These are phyloP conservation scores for Colletotrichum cuscutae DNA, from an alignment of 2,329 filamentous ascomycete genomes.

Conservation along the genomic window DNA sequence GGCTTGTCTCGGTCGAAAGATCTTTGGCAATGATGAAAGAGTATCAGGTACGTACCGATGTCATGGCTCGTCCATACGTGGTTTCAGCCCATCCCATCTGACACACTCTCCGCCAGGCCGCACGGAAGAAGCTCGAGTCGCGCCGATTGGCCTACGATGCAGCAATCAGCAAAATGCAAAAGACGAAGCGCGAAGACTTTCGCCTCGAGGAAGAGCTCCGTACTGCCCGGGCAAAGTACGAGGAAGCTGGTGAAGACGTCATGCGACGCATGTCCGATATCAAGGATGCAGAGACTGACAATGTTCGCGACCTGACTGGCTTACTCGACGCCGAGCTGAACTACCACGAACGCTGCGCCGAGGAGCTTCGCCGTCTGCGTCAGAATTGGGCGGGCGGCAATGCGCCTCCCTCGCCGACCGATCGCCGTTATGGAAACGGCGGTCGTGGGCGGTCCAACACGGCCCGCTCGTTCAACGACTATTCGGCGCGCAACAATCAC, in stretches of 20 bases:
- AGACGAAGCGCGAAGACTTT: slow-evolving; percentile 94
- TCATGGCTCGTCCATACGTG: slow-evolving; percentile 9
- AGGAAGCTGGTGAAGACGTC: slow-evolving; percentile 94
- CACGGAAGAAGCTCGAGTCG: slow-evolving; percentile 93
- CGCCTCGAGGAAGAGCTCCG: slow-evolving; percentile 92
- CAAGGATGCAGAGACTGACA: slow-evolving; percentile 89
- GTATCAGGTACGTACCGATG: slow-evolving; percentile 76
- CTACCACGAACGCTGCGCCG: slow-evolving; percentile 90
- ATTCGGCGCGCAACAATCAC: slow-evolving; percentile 45
- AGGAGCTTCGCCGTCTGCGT: slow-evolving; percentile 74
- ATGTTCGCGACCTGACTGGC: slow-evolving; percentile 78
- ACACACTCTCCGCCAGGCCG: slow-evolving; percentile 57
- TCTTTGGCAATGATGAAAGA: slow-evolving; percentile 96
- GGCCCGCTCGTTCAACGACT: slow-evolving; percentile 53
- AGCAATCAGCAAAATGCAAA: slow-evolving; percentile 89
- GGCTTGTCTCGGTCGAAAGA: slow-evolving; percentile 92
- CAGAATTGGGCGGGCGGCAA: slow-evolving; percentile 54
- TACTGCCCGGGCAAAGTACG: slow-evolving; percentile 92
- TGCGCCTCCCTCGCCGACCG: slow-evolving; percentile 35
- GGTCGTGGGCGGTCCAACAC: slow-evolving; percentile 60
- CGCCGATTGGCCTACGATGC: slow-evolving; percentile 92
- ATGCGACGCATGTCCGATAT: slow-evolving; percentile 94
- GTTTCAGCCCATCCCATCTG: slow-evolving; percentile 33
- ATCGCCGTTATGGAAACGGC: slow-evolving; percentile 35
- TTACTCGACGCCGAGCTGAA: slow-evolving; percentile 91